phyloP scores from a whole-genome alignment of 768 basidiomycete genomes.

The Fomitopsis pulvina region DNA sequence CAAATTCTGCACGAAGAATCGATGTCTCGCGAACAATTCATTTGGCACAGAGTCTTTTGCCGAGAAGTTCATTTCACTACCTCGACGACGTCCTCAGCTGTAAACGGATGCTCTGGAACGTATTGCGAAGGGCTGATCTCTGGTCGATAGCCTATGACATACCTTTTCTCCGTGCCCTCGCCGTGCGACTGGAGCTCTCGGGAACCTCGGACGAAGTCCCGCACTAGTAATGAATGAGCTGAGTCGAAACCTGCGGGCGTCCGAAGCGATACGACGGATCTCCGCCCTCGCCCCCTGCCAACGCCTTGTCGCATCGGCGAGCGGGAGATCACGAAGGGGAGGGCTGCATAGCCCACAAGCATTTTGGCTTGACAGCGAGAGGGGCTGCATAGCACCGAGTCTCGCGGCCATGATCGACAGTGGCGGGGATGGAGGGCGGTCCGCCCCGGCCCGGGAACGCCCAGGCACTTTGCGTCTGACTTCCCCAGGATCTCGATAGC shows the following conservation, averaged over 20 bases:
- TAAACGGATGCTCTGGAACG: not conserved
- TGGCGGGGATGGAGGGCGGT: slow-evolving; percentile 1
- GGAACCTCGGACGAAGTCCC: not conserved
- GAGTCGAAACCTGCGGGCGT: not conserved
- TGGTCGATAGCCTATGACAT: not conserved
- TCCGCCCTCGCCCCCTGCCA: not conserved
- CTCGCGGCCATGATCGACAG: not conserved
- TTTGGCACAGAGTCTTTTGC: not conserved
- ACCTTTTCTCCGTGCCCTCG: not conserved
- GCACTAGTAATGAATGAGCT: not conserved
- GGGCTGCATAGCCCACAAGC: not conserved
- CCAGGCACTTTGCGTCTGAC: slow-evolving; percentile 8
- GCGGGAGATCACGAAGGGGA: not conserved
- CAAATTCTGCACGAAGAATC: not conserved
- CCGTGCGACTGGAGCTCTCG: not conserved
- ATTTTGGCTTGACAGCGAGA: not conserved
- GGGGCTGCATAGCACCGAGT: not conserved
- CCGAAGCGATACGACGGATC: slow-evolving; percentile 1
- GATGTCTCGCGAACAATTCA: not conserved
- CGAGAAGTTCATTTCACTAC: not conserved
- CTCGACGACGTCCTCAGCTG: not conserved
- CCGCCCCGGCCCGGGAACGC: not conserved
- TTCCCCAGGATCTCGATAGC: slow-evolving; percentile 17
- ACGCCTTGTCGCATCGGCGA: not conserved
- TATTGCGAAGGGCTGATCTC: not conserved